phyloP scores from a whole-genome alignment of 1,284 basidiomycete genomes.

The Boletus smithii region DNA sequence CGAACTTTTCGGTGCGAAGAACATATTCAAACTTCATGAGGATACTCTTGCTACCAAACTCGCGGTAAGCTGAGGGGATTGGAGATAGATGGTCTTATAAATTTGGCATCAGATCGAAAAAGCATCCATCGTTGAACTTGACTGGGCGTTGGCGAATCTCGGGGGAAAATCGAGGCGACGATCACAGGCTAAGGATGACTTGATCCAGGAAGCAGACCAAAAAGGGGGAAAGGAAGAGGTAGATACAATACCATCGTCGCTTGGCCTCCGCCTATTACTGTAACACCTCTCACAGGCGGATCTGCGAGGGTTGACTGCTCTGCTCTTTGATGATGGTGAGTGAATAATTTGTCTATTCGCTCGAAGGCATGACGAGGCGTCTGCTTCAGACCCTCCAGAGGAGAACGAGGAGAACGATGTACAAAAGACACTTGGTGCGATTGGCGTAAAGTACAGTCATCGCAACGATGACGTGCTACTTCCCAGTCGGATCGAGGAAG shows the following conservation, averaged over 20 bases:
- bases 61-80: constrained; percentile 44
- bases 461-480: constrained; percentile 66
- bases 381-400: constrained; percentile 33
- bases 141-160: constrained; percentile 75
- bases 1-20: constrained; percentile 79
- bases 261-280: background rate
- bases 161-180: constrained; percentile 41
- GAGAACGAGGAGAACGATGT: constrained; percentile 43
- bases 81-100: background rate
- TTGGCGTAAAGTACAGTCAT: constrained; percentile 68
- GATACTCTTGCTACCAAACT: constrained; percentile 68
- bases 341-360: background rate
- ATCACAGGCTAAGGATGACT: constrained; percentile 39
- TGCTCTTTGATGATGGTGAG: constrained; percentile 69
- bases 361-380: background rate
- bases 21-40: constrained; percentile 80
- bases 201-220: constrained; percentile 50
- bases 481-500: constrained; percentile 66
- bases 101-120: constrained; percentile 59
- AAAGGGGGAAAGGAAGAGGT: constrained; percentile 55
- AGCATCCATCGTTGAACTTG: constrained; percentile 65
- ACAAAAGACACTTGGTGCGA: constrained; percentile 52
- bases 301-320: constrained; percentile 57
- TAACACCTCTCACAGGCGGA: constrained; percentile 42
- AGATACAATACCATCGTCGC: constrained; percentile 6